Percentiles rank a stretch among this genome's conserved stretches.
These are phyloP conservation scores for Colletotrichum godetiae DNA, from an alignment of 2,329 filamentous ascomycete species.

Conservation along the genomic window DNA sequence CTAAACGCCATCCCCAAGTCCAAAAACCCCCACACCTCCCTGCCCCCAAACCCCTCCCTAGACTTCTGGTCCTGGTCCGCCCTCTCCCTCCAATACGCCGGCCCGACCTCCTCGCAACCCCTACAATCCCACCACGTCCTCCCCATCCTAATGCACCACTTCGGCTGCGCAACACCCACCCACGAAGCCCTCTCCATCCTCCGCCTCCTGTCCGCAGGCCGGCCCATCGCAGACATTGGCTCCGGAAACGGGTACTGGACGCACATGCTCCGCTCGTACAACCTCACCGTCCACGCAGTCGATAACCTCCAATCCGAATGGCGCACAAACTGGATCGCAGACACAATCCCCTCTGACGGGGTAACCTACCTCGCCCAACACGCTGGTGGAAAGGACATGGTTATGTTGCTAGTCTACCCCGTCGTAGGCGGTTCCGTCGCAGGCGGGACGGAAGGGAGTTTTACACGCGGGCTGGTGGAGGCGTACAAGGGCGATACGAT, in stretches of 20 bases:
- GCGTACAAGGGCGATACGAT: constrained; percentile 73
- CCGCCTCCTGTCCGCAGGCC: constrained; percentile 62
- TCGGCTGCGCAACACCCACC: constrained; percentile 77
- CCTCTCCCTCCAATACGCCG: constrained; percentile 73
- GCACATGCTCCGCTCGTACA: constrained; percentile 73
- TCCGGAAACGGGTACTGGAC: constrained; percentile 83
- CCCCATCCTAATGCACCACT: constrained; percentile 82
- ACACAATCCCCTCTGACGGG: constrained; percentile 73
- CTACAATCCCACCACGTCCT: constrained; percentile 74
- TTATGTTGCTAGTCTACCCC: constrained; percentile 79
- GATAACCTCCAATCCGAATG: constrained; percentile 77
- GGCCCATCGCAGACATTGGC: constrained; percentile 73
- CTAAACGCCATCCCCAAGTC: constrained; percentile 57
- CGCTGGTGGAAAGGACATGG: constrained; percentile 61
- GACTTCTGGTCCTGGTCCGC: constrained; percentile 76
- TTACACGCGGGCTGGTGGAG: constrained; percentile 71
- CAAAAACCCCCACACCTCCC: constrained; percentile 52
- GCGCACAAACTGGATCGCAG: constrained; percentile 75
- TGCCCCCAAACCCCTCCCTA: constrained; percentile 70
- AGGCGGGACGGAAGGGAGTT: constrained; percentile 71
- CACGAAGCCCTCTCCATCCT: constrained; percentile 74
- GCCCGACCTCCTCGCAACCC: constrained; percentile 63
- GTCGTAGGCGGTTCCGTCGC: constrained; percentile 74
- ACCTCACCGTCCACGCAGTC: constrained; percentile 66
- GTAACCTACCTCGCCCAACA: constrained; percentile 65